Percentiles rank a stretch among this genome's conserved stretches.
These are phyloP conservation scores for Fusarium transvaalense DNA, from an alignment of 2,329 filamentous ascomycete genomes.

Conservation along the genomic window DNA sequence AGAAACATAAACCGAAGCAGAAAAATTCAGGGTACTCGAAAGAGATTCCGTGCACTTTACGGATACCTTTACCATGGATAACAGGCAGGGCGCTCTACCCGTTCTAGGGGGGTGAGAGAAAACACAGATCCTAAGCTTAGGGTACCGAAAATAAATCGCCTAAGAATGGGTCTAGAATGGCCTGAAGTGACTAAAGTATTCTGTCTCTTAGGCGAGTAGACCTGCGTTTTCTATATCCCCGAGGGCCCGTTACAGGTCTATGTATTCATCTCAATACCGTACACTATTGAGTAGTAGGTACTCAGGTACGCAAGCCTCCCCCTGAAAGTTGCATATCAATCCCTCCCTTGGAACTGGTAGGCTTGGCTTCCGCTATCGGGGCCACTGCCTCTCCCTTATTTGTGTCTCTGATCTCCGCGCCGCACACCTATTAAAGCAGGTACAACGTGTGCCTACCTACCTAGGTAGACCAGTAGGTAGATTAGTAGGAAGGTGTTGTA, in stretches of 20 bases:
- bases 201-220: no score
- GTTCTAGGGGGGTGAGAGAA: no score
- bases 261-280: neutral
- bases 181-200: no score
- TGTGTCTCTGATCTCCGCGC: conserved; percentile 19
- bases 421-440: conserved; percentile 15
- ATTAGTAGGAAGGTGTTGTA: no score
- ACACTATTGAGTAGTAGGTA: neutral
- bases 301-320: conserved; percentile 20
- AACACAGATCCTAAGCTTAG: no score
- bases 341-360: conserved; percentile 10
- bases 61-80: no score
- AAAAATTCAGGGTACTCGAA: neutral
- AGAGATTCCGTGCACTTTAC: neutral
- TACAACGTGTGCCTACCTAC: neutral
- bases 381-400: conserved; percentile 19
- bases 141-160: no score
- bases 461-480: no score
- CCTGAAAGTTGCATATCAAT: conserved; percentile 22
- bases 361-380: conserved; percentile 1
- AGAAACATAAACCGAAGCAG: neutral
- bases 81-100: neutral
- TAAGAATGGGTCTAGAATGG: no score
- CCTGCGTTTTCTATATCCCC: no score
- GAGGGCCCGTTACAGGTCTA: neutral